Conservation (phyloP, 495 filamentous ascomycete genomes). For the Lepidopterella palustris region DNA sequence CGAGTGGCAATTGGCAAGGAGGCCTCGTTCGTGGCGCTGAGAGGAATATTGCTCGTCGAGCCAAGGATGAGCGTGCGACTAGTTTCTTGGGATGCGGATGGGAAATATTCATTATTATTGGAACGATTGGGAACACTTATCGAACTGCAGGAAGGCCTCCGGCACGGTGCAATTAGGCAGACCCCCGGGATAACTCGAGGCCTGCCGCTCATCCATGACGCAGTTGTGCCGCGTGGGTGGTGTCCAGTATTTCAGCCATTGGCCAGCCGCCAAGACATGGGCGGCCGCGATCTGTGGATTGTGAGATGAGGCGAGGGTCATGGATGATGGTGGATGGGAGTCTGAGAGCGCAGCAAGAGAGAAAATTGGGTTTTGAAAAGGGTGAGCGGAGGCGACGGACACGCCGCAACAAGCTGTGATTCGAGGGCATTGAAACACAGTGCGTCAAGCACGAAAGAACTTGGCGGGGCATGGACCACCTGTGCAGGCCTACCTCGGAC, state of each 20-base stretch:
- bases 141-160: not conserved
- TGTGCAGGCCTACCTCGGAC: constrained; percentile 6
- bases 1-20: no score
- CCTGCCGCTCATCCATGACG: not conserved
- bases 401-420: constrained; percentile 2
- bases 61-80: not conserved
- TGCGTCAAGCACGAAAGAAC: constrained; percentile 9
- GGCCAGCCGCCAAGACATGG: not conserved
- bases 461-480: not conserved
- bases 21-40: not conserved
- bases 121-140: not conserved
- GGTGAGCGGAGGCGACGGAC: constrained; percentile 11
- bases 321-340: not conserved
- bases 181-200: not conserved
- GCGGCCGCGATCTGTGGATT: not conserved
- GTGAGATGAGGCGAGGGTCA: not conserved
- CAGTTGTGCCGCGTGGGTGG: not conserved
- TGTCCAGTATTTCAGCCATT: not conserved
- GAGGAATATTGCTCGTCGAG: not conserved
- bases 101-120: no score
- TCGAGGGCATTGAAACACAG: constrained; percentile 13
- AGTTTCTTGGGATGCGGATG: not conserved
- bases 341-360: not conserved
- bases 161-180: not conserved
- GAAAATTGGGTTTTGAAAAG: not conserved